Base-by-base conservation (phyloP, 768 basidiomycete species). In the Mrakia hoshinonis region DNA sequence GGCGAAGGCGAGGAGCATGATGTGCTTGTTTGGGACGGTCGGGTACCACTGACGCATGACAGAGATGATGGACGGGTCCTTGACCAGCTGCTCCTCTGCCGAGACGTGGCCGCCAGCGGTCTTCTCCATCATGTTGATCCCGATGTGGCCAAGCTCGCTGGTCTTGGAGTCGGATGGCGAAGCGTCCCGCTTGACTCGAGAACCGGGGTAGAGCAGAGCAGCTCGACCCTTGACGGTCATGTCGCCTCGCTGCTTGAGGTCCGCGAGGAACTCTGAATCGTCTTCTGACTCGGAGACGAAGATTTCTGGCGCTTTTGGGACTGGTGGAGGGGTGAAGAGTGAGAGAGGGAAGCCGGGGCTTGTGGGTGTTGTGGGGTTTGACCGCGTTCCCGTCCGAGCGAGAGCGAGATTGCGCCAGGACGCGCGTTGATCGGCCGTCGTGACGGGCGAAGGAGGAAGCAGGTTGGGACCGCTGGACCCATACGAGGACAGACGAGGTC, bases 11-110 rank as follows among this genome's bases (percentile, higher is more conserved):
- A 90, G 36, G 77, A 86, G 75, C 72, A 96, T 79, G 52, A 90
- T 74, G 4, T 83, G 82, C 76, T 94, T 96, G 77, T 84, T 78
- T 0, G 93, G 92, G 34, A 96, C 81, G 0, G 85, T 85, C 2
- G 88, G 89, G 77, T 86, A 87, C 72, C 88, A 82, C 1, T 73
- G 70, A 6, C 58, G 38, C 46, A 79, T 72, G n/a, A 78, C 69
- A 12, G 48, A 38, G 54, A 75, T 43, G 51, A 78, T 62, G n/a
- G 73, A 49, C 13, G 73, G 76, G 46, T 67, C 54, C 46, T 75
- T 68, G 43, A 47, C 52, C 22, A 31, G 15, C 24, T 54, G 29
- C 29, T 29, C 24, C 64, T 22, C 26, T 51, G 49, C 11, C 18
- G 61, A 22, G 7, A 34, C 54, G n/a, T 51, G 7, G 22, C 67